A percentile compares a stretch with the other conserved stretches of the same genome.
phyloP scores from a whole-genome alignment of 805 yeast species.

The Cyberlindnera maritima region DNA sequence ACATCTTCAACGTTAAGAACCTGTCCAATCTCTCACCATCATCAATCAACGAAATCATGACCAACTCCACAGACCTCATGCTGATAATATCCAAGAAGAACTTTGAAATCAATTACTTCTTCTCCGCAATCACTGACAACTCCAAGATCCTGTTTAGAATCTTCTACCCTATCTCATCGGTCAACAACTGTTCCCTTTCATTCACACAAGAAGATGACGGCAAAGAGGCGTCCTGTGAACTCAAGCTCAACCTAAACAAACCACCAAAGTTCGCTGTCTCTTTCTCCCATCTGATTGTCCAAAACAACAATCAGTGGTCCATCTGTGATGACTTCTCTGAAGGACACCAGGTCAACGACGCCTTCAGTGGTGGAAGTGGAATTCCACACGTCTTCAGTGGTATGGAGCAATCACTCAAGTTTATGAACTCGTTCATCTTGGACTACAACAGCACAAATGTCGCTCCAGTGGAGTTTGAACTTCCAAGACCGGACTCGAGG shows the following conservation, averaged over 20 bases:
- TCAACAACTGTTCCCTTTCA: constrained; percentile 52
- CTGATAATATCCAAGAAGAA: constrained; percentile 70
- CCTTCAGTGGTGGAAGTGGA: constrained; percentile 57
- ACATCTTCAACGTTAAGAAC: constrained; percentile 38
- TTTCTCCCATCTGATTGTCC: constrained; percentile 52
- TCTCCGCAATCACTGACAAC: constrained; percentile 62
- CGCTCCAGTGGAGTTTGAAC: constrained; percentile 23
- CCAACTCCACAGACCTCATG: constrained; percentile 61
- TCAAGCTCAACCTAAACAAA: constrained; percentile 47
- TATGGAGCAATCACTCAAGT: constrained; percentile 45
- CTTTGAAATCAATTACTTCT: constrained; percentile 73
- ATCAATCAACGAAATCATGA: constrained; percentile 61
- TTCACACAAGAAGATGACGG: constrained; percentile 31
- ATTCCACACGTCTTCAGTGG: constrained; percentile 73
- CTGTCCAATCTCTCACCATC: constrained; percentile 66
- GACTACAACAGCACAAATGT: constrained; percentile 40
- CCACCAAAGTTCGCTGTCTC: constrained; percentile 80
- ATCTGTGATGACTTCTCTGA: constrained; percentile 83
- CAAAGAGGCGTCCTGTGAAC: constrained; percentile 37
- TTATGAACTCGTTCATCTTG: constrained; percentile 50
- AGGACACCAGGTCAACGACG: constrained; percentile 75
- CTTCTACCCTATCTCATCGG: constrained; percentile 64
- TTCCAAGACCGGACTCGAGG: constrained; percentile 21
- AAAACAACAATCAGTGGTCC: constrained; percentile 66
- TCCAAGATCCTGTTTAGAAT: constrained; percentile 69